phyloP scores from a whole-genome alignment of 495 filamentous ascomycete genomes.

The Symbiotaphrina buchneri region DNA sequence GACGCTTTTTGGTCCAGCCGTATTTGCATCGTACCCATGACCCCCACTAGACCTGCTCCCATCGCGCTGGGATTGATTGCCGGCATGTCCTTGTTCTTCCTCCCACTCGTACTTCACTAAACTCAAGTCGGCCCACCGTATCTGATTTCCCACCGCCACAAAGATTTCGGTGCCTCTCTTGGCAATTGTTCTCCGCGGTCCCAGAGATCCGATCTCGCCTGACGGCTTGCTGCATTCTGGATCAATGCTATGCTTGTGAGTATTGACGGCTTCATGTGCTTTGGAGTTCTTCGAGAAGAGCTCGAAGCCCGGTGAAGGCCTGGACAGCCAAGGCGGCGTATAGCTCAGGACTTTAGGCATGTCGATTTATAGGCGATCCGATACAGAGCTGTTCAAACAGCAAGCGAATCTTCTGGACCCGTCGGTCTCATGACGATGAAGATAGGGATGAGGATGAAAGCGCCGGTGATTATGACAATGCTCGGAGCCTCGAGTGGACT shows the following conservation, averaged over 20 bases:
- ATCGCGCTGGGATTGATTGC: no score
- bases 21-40: background rate
- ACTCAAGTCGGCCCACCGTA: conserved; percentile 64
- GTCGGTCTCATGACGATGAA: no score
- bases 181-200: conserved; percentile 46
- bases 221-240: no score
- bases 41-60: conserved; percentile 4
- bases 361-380: conserved; percentile 1
- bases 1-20: background rate
- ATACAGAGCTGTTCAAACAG: no score
- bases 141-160: conserved; percentile 61
- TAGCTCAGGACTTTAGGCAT: conserved; percentile 72
- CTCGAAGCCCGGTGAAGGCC: conserved; percentile 47
- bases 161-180: conserved; percentile 61
- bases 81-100: conserved; percentile 16
- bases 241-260: no score
- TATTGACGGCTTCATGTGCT: conserved; percentile 11
- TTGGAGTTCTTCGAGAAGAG: conserved; percentile 30
- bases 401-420: no score
- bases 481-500: no score
- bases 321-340: conserved; percentile 62
- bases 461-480: no score
- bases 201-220: no score
- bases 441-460: no score
- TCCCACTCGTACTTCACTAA: conserved; percentile 53